These are phyloP conservation scores for Trametes polyzona DNA, from an alignment of 1,284 basidiomycete genomes.

Conservation along the genomic window DNA sequence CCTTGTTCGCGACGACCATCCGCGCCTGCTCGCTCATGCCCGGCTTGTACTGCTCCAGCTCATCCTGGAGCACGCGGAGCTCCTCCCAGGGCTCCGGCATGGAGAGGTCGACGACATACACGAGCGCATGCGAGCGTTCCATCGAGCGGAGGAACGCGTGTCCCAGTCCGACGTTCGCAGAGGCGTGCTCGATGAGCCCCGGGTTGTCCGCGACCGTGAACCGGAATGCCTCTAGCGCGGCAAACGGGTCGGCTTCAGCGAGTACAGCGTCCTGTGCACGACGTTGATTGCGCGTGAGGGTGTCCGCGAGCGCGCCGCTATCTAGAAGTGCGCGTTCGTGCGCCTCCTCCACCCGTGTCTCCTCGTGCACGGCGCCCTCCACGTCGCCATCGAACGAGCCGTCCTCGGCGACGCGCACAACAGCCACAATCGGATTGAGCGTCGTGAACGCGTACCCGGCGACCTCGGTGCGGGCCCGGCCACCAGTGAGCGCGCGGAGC, in stretches of 20 bases:
- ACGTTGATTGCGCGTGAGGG: constrained; percentile 55
- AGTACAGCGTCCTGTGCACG: constrained; percentile 10
- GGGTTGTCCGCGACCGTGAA: constrained; percentile 99
- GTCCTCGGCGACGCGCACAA: constrained; percentile 83
- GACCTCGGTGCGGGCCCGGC: constrained; percentile 83
- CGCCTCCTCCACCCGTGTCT: constrained; percentile 67
- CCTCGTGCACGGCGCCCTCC: constrained; percentile 63
- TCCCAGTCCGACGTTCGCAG: constrained; percentile 90
- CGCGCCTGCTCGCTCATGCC: constrained; percentile 79
- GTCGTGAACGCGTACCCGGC: constrained; percentile 96
- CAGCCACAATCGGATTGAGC: constrained; percentile 93
- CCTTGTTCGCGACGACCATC: constrained; percentile 94
- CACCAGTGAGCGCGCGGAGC: constrained; percentile 86
- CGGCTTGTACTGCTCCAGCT: constrained; percentile 84
- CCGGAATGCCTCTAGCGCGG: constrained; percentile 72
- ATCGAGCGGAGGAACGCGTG: constrained; percentile 94
- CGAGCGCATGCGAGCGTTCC: constrained; percentile 89
- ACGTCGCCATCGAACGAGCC: constrained; percentile 73
- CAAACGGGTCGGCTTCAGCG: constrained; percentile 39
- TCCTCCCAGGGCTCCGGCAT: constrained; percentile 76
- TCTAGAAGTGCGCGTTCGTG: constrained; percentile 51
- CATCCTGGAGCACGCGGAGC: constrained; percentile 70
- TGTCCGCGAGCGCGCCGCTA: constrained; percentile 52
- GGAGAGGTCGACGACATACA: constrained; percentile 92
- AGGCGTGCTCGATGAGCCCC: constrained; percentile 85